phyloP scores from a whole-genome alignment of 2,329 filamentous ascomycete species.

The Fusarium verrucosum region DNA sequence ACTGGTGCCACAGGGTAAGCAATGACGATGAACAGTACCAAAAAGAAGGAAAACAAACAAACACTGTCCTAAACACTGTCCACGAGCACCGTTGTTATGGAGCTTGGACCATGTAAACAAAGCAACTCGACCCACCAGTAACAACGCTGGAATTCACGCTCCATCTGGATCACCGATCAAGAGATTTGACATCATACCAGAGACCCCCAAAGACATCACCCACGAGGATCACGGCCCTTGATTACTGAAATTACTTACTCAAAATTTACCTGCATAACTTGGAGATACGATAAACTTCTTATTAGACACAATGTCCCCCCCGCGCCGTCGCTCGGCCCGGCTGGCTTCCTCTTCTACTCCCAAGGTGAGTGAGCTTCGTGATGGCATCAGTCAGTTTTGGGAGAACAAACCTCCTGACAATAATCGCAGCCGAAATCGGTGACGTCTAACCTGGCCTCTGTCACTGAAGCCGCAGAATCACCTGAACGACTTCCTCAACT shows the following conservation, averaged over 20 bases:
- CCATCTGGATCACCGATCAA: conserved; percentile 22
- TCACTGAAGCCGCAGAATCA: conserved; percentile 57
- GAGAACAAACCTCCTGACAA: conserved; percentile 21
- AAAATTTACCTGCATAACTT: conserved; percentile 30
- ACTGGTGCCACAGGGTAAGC: conserved; percentile 7
- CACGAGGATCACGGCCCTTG: conserved; percentile 38
- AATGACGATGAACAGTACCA: neutral
- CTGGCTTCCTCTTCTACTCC: conserved; percentile 51
- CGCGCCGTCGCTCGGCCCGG: conserved; percentile 57
- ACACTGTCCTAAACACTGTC: conserved; percentile 12
- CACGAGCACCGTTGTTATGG: conserved; percentile 29
- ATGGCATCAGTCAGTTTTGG: conserved; percentile 19
- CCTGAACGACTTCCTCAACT: conserved; percentile 43
- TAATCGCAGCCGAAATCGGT: conserved; percentile 44
- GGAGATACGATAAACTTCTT: conserved; percentile 21
- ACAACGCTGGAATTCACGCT: conserved; percentile 34
- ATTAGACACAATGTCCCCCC: conserved; percentile 51
- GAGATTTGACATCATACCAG: conserved; percentile 46
- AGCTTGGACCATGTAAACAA: conserved; percentile 48
- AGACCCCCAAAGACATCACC: conserved; percentile 36
- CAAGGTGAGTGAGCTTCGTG: conserved; percentile 51
- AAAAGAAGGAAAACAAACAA: fast-evolving
- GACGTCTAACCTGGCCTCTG: conserved; percentile 51
- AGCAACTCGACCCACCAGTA: conserved; percentile 34
- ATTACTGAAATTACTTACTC: conserved; percentile 36